These are phyloP conservation scores for Pisolithus sp. DNA, from an alignment of 768 basidiomycete genomes.

Conservation along the genomic window DNA sequence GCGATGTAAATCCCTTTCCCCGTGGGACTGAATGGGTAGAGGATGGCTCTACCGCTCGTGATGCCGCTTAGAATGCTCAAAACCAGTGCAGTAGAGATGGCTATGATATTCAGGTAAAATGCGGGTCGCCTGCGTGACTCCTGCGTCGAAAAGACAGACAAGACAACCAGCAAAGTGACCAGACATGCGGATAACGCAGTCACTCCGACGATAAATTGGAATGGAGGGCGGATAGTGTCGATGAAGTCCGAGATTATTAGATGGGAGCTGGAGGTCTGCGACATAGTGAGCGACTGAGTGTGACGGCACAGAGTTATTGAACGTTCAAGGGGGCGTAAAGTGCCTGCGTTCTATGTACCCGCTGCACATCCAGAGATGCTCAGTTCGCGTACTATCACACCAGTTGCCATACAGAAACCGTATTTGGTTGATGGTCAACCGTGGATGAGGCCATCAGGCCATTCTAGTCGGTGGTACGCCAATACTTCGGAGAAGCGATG, in stretches of 20 bases:
- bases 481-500: too few relatives aligned
- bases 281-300: background rate
- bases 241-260: conserved; percentile 11
- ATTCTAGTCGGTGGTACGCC: too few relatives aligned
- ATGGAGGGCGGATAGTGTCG: conserved; percentile 13
- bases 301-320: too few relatives aligned
- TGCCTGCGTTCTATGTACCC: too few relatives aligned
- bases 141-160: conserved; percentile 28
- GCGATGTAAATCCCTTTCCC: conserved; percentile 13
- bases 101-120: conserved; percentile 29
- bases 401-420: too few relatives aligned
- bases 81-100: conserved; percentile 17
- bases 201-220: conserved; percentile 21
- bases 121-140: conserved; percentile 21
- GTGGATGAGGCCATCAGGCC: too few relatives aligned
- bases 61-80: conserved; percentile 19
- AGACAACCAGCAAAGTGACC: conserved; percentile 27
- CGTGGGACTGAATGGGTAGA: conserved; percentile 14
- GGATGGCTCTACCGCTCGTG: conserved; percentile 1
- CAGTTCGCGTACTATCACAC: too few relatives aligned
- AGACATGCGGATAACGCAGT: conserved; percentile 25
- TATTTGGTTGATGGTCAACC: too few relatives aligned
- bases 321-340: too few relatives aligned
- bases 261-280: background rate
- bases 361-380: too few relatives aligned